phyloP scores from a whole-genome alignment of 2,329 filamentous ascomycete species.

The Colletotrichum simmondsii region DNA sequence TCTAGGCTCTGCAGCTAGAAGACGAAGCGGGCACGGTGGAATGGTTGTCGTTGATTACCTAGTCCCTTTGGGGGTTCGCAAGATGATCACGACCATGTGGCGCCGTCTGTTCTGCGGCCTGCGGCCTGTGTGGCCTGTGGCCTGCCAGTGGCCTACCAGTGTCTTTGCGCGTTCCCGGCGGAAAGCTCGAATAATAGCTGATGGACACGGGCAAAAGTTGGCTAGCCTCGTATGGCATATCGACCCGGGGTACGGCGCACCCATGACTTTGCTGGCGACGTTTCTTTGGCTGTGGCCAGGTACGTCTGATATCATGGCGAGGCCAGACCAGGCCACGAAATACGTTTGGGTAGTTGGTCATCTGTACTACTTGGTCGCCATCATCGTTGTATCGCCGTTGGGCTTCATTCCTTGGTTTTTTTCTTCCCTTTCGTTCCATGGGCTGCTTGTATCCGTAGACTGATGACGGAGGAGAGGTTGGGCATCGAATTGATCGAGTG shows the following conservation, averaged over 20 bases:
- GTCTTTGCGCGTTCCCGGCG: conserved; percentile 26
- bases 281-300: conserved; percentile 27
- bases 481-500: conserved; percentile 12
- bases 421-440: not conserved
- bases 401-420: not conserved
- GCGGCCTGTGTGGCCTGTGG: not conserved
- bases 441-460: not conserved
- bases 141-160: not conserved
- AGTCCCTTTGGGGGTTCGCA: not conserved
- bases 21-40: not conserved
- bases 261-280: conserved; percentile 33
- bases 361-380: conserved; percentile 14
- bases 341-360: not conserved
- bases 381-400: conserved; percentile 20
- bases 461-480: conserved; percentile 2
- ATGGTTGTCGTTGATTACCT: conserved; percentile 6
- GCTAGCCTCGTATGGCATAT: conserved; percentile 33
- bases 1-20: conserved; percentile 26
- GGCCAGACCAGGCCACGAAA: conserved; percentile 15
- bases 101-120: not conserved
- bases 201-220: not conserved
- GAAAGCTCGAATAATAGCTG: conserved; percentile 19
- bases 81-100: conserved; percentile 25
- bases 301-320: conserved; percentile 25
- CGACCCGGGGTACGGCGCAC: conserved; percentile 26